Evolutionary conservation across 345 rosid genomes (phyloP), one percentile per base, ranked within the genome.

Genomic region (Hypericum androsaemum): DNA sequence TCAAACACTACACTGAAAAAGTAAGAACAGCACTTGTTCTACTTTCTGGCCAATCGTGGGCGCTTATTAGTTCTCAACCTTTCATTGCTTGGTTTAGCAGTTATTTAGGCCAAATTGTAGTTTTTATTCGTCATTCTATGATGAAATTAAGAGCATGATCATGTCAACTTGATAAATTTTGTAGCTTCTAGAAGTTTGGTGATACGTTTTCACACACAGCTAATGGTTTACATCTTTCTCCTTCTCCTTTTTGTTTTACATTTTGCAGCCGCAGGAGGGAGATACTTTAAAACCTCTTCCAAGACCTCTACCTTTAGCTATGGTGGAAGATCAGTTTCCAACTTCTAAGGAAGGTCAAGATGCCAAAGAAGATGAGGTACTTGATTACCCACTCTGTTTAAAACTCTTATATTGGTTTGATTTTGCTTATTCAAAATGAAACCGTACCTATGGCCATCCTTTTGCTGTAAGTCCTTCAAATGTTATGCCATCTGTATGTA

Each of bases 211-310:
- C 12, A 5, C 13, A 40, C 8, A 7, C 28, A 53, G 17, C 15
- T 61, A 43, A 54, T 44, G n/a, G 35, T 22, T 62, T 48, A 50
- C 39, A 43, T 61, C 60, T 63, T 60, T 53, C 45, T 40, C 60
- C 52, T 10, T 57, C 35, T 47, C 51, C 57, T 7, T 35, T 62
- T 10, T 51, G 59, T 1, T 67, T 17, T 54, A 4, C n/a, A 5
- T 7, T 7, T 51, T 50, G 68, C 86, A 88, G 90, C 64, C 75
- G 40, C 83, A 71, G 45, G 70, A 62, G 64, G 77, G 70, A 8
- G 81, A 79, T 56, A 52, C 63, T 46, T 63, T 66, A 62, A 83
- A 70, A 63, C 64, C 77, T 65, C 81, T 92, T 43, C 95, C 98
- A 8, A 81, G 73, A 58, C 98, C 98, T 37, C 66, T 69, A 67